Conservation (phyloP, 768 basidiomycete genomes). For the Basidioascus undulatus region DNA sequence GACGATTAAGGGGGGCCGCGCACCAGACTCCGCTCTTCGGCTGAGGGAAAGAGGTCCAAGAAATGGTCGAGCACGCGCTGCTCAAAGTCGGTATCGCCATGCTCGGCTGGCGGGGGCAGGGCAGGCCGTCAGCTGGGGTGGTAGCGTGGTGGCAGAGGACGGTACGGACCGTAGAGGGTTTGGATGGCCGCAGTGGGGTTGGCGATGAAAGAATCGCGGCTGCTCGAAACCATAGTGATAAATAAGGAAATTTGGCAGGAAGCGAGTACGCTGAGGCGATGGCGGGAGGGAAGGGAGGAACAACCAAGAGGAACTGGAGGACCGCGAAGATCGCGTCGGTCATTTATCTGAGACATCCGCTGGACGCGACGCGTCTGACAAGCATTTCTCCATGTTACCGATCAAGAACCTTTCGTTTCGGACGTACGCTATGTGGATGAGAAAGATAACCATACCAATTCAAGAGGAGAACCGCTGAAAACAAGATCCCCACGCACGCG, state of each 20-base stretch:
- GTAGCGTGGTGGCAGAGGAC: no score
- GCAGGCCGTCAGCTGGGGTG: no score
- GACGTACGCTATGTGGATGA: neutral
- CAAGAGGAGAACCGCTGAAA: neutral
- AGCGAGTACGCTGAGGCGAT: neutral
- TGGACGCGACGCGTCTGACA: neutral
- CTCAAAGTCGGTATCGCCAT: slow-evolving; percentile 8
- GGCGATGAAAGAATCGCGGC: slow-evolving; percentile 5
- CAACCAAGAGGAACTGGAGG: neutral
- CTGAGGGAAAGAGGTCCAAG: neutral
- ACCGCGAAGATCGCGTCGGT: neutral
- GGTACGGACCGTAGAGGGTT: neutral
- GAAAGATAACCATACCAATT: neutral
- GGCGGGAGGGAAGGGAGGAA: neutral
- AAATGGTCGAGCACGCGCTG: slow-evolving; percentile 3
- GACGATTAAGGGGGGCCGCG: neutral
- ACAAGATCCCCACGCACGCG: slow-evolving; percentile 5
- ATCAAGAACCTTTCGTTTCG: neutral
- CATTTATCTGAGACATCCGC: no score
- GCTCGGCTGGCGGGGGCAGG: slow-evolving; percentile 1
- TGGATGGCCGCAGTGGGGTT: slow-evolving; percentile 1
- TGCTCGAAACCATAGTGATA: slow-evolving; percentile 1
- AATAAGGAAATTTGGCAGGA: neutral
- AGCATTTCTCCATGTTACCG: neutral
- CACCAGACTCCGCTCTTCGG: neutral